These are phyloP conservation scores for sorghum (Sorghum bicolor) DNA, from an alignment of 176 grass and related monocot species.

Conservation along the genomic window DNA sequence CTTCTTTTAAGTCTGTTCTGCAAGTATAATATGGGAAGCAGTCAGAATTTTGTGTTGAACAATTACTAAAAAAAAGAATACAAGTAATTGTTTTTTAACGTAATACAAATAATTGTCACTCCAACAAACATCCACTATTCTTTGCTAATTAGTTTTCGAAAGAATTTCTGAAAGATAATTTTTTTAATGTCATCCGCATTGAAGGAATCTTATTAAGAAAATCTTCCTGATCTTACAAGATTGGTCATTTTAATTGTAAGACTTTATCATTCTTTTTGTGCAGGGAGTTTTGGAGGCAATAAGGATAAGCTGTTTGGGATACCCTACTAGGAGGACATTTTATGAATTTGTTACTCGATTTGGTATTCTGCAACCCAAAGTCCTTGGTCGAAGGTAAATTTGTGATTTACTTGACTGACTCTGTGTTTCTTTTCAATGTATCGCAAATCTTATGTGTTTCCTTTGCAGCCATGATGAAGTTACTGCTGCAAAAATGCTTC, in stretches of 20 bases:
- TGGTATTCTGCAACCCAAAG: constrained; percentile 70
- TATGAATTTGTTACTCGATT: constrained; percentile 93
- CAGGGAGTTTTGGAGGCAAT: constrained; percentile 98
- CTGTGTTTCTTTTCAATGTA: neutral
- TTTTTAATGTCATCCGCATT: neutral
- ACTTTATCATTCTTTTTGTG: constrained; percentile 16
- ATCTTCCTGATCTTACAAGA: neutral
- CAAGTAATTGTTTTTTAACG: neutral
- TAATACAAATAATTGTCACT: neutral
- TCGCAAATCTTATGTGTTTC: constrained; percentile 18
- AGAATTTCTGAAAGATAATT: neutral
- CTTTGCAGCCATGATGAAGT: constrained; percentile 66
- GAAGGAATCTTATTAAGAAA: neutral
- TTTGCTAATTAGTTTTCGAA: neutral
- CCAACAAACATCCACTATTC: neutral
- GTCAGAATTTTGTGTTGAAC: neutral
- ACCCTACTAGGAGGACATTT: constrained; percentile 79
- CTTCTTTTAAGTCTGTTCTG: neutral
- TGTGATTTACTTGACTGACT: constrained; percentile 11
- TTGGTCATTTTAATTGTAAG: neutral
- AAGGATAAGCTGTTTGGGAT: constrained; percentile 93
- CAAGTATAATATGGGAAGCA: neutral
- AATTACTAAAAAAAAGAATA: neutral
- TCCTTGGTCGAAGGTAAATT: constrained; percentile 70
- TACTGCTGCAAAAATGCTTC: constrained; percentile 58